Evolutionary conservation across 2,329 filamentous ascomycete genomes (phyloP).

Genomic region (Capronia coronata): DNA sequence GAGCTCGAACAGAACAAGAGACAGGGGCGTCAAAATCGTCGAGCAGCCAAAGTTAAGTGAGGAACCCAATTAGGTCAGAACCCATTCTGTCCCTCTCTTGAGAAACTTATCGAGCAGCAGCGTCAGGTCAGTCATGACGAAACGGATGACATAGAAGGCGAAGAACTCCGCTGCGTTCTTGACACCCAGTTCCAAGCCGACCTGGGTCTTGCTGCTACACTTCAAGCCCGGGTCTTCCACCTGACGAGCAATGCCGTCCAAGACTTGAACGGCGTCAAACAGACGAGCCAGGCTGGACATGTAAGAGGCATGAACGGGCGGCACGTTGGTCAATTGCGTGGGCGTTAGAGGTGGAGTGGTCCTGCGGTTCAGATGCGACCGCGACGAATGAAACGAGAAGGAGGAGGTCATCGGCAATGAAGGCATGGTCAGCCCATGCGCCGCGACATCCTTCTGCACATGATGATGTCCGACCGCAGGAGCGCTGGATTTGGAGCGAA

Average conservation of each 20-base stretch:
- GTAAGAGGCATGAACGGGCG: constrained; percentile 63
- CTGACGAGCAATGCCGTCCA: constrained; percentile 90
- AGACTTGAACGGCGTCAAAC: constrained; percentile 85
- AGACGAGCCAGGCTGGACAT: constrained; percentile 84
- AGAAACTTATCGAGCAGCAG: constrained; percentile 92
- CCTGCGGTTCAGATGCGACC: constrained; percentile 58
- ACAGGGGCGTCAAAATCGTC: no score
- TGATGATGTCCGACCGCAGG: constrained; percentile 26
- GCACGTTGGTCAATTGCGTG: constrained; percentile 63
- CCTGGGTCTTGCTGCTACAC: constrained; percentile 87
- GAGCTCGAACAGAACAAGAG: no score
- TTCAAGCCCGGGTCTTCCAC: constrained; percentile 90
- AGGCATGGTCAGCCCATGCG: constrained; percentile 59
- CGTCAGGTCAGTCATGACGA: constrained; percentile 78
- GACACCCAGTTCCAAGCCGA: constrained; percentile 87
- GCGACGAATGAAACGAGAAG: constrained; percentile 51
- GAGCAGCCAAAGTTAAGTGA: no score
- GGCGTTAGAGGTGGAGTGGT: constrained; percentile 44
- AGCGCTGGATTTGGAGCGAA: constrained; percentile 76
- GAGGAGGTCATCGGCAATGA: constrained; percentile 68
- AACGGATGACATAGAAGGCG: constrained; percentile 91
- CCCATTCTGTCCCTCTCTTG: constrained; percentile 95
- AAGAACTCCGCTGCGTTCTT: constrained; percentile 96
- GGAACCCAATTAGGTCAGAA: constrained; percentile 51
- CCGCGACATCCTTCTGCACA: constrained; percentile 31